A percentile compares a stretch with the other conserved stretches of the same genome.
phyloP scores from a whole-genome alignment of 2,329 filamentous ascomycete species.

The Nothopassalora personata region DNA sequence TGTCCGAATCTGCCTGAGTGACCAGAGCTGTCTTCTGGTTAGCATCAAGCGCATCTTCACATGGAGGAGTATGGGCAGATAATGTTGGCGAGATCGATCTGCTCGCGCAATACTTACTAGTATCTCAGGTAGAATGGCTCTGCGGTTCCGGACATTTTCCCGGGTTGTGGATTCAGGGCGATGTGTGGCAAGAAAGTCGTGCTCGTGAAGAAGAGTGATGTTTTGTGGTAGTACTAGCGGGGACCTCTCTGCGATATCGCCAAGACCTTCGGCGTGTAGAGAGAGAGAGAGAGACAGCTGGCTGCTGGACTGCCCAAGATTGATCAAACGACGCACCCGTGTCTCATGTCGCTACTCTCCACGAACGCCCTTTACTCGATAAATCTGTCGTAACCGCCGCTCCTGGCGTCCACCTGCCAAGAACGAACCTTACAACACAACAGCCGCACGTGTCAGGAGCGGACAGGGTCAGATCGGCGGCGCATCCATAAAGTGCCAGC shows the following conservation, averaged over 20 bases:
- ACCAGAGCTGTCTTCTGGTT: constrained; percentile 64
- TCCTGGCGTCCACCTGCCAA: neutral
- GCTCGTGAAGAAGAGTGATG: neutral
- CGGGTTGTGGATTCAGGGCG: neutral
- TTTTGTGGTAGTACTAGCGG: neutral
- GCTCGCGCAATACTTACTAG: constrained; percentile 63
- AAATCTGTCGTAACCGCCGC: neutral
- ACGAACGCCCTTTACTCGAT: neutral
- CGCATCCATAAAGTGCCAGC: constrained; percentile 24
- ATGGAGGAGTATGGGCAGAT: too few relatives aligned
- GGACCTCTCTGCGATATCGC: neutral
- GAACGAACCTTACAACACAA: neutral
- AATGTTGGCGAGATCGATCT: neutral
- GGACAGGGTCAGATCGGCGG: constrained; percentile 19
- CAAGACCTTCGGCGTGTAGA: neutral
- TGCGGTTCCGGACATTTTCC: constrained; percentile 53
- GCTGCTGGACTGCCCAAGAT: neutral
- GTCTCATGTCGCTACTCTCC: neutral
- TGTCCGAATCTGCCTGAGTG: constrained; percentile 97
- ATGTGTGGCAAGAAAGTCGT: neutral
- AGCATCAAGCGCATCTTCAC: constrained; percentile 2
- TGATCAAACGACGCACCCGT: neutral
- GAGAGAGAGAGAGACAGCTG: neutral
- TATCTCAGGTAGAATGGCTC: constrained; percentile 95
- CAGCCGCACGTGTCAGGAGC: constrained; percentile 10